Base-by-base conservation (phyloP, 2,329 filamentous ascomycete species). In the Sporothrix luriei region DNA sequence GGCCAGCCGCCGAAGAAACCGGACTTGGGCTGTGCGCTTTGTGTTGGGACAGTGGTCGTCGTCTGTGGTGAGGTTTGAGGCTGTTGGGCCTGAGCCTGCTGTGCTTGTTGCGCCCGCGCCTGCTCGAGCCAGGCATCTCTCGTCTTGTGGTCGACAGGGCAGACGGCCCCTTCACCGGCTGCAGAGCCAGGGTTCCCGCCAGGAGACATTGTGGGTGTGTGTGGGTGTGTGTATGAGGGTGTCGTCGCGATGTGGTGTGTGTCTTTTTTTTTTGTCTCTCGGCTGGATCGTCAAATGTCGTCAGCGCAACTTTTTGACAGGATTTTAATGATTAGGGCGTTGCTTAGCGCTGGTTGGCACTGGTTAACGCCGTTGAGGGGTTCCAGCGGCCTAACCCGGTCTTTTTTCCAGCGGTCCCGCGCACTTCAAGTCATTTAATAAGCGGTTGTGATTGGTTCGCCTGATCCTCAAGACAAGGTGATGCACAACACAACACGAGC, bases 71-170 rank as follows among this genome's bases (percentile, higher is more conserved):
- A 4, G 2, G 33, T 11, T 57, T 26, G 46, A 11, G 33, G 24
- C 16, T 26, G 66, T 14, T 29, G 64, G 57, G 62, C 26, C 26
- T 51, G 51, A 46, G 57, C 78, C 71, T 26, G 54, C 48, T 70
- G 69, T 43, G 66, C 66, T 16, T 76, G 71, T 79, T 84, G 81
- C 77, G 87, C 79, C 72, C 81, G 82, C 52, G 90, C 88, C 77
- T 92, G 88, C 70, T 86, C 84, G 49, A 98, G 86, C 94, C 94
- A 99, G 75, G 90, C 88, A 76, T 93, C 91, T 75, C 95, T 90
- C 67, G 93, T 91, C 76, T 92, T 91, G 81, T 94, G 91, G 81
- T 98, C 94, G 76, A 98, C 93, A 5, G 95, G 95, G 76, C 95
- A 98, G 70, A 71, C 68, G 69, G 72, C 68, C 26, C 38, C n/a